Conservation (phyloP, 495 filamentous ascomycete species). For the Trichocladium antarcticum region DNA sequence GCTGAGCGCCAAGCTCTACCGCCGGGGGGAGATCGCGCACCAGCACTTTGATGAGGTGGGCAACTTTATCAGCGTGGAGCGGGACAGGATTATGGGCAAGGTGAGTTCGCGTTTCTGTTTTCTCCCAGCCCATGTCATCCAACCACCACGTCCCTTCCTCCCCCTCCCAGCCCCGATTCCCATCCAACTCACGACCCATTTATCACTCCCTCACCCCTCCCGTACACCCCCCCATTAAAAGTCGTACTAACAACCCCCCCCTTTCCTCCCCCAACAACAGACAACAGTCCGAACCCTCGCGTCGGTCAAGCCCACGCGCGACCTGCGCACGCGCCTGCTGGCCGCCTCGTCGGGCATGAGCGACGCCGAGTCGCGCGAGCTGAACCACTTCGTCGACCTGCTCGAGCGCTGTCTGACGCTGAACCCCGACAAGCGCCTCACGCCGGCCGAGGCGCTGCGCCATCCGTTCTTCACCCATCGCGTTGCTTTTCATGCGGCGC, state of each 20-base stretch:
- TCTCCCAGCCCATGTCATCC: too few relatives aligned
- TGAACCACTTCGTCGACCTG: constrained; percentile 72
- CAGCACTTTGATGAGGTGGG: constrained; percentile 79
- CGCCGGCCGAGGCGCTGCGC: constrained; percentile 71
- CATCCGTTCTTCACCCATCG: constrained; percentile 59
- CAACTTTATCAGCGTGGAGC: constrained; percentile 78
- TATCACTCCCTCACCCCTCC: too few relatives aligned
- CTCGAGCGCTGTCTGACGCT: constrained; percentile 76
- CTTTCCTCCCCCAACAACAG: constrained; percentile 27
- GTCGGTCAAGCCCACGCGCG: constrained; percentile 69
- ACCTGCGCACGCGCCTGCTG: constrained; percentile 66
- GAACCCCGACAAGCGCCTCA: constrained; percentile 88
- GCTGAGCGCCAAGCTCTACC: constrained; percentile 75
- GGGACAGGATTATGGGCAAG: constrained; percentile 76
- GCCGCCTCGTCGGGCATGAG: constrained; percentile 61
- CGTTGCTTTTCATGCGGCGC: constrained; percentile 1
- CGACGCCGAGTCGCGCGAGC: constrained; percentile 64
- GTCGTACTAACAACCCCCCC: constrained; percentile 12
- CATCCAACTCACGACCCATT: too few relatives aligned
- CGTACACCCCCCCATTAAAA: too few relatives aligned
- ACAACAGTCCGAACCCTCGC: constrained; percentile 56
- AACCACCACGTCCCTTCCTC: too few relatives aligned
- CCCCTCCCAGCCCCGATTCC: too few relatives aligned
- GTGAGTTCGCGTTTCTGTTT: constrained; percentile 34
- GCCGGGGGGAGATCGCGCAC: constrained; percentile 57